These are phyloP conservation scores for Hypomontagnella submonticulosa DNA, from an alignment of 495 filamentous ascomycete genomes.

Conservation along the genomic window DNA sequence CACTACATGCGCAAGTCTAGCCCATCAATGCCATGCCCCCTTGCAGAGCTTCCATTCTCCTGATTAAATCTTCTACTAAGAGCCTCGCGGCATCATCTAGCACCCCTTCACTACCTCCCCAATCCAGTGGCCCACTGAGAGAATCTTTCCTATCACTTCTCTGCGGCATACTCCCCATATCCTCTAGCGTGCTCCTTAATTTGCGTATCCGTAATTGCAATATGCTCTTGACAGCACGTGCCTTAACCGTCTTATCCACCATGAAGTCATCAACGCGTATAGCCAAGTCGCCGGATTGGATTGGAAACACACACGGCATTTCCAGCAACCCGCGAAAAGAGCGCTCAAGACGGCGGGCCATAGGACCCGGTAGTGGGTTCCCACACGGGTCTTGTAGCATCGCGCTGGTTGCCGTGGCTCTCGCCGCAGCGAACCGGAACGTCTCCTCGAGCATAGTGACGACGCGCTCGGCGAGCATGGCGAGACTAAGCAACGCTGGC, in stretches of 20 bases:
- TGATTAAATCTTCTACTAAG: conserved; percentile 5
- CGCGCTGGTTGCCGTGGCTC: conserved; percentile 2
- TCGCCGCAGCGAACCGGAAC: conserved; percentile 10
- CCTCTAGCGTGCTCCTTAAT: not conserved
- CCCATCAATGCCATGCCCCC: conserved; percentile 4
- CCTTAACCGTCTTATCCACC: conserved; percentile 7
- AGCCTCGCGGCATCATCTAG: not conserved
- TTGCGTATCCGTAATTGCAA: not conserved
- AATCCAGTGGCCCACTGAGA: conserved; percentile 1
- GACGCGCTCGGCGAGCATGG: conserved; percentile 13
- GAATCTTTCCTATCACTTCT: not conserved
- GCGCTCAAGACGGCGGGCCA: conserved; percentile 13
- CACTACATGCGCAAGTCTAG: not conserved
- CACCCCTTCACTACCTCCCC: not conserved
- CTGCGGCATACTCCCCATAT: not conserved
- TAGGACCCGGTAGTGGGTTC: not conserved
- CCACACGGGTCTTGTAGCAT: not conserved
- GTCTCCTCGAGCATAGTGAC: conserved; percentile 22
- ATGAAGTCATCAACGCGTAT: conserved; percentile 3
- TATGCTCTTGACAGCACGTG: conserved; percentile 6
- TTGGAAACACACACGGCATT: conserved; percentile 6
- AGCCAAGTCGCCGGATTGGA: not conserved
- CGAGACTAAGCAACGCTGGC: conserved; percentile 8
- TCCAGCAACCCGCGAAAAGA: conserved; percentile 6
- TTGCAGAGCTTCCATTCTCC: conserved; percentile 4